Conservation (phyloP, 2,329 filamentous ascomycete genomes). For the Fusarium sp. region DNA sequence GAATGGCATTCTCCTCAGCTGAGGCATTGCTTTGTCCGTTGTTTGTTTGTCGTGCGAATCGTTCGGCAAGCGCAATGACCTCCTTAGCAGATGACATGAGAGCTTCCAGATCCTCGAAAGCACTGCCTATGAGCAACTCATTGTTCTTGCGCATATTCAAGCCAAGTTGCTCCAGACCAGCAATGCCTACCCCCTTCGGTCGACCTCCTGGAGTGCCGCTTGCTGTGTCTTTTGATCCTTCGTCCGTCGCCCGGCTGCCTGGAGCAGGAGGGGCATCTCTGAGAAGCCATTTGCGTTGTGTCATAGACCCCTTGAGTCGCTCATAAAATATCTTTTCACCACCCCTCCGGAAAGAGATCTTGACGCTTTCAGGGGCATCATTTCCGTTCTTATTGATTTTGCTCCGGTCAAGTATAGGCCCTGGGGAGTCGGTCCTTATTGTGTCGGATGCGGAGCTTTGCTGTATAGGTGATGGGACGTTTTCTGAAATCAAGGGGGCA, state of each 20-base stretch:
- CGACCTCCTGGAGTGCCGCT: slow-evolving; percentile 45
- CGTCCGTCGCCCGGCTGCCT: slow-evolving; percentile 55
- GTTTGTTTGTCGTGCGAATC: slow-evolving; percentile 77
- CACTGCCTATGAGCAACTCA: slow-evolving; percentile 89
- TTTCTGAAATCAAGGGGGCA: slow-evolving; percentile 73
- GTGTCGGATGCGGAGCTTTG: slow-evolving; percentile 52
- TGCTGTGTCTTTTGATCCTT: slow-evolving; percentile 47
- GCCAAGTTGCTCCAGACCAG: slow-evolving; percentile 87
- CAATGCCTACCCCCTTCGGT: slow-evolving; percentile 83
- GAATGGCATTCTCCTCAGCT: slow-evolving; percentile 77
- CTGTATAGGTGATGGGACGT: slow-evolving; percentile 49
- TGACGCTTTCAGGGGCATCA: slow-evolving; percentile 80
- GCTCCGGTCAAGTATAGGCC: slow-evolving; percentile 68
- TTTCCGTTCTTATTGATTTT: slow-evolving; percentile 48
- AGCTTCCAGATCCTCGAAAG: slow-evolving; percentile 95
- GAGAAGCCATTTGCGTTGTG: slow-evolving; percentile 95
- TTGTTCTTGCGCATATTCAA: slow-evolving; percentile 91
- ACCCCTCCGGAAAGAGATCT: slow-evolving; percentile 89
- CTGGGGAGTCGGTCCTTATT: slow-evolving; percentile 78
- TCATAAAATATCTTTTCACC: slow-evolving; percentile 93
- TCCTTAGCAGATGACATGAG: slow-evolving; percentile 98
- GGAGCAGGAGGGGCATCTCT: slow-evolving; percentile 91
- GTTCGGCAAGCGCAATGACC: slow-evolving; percentile 91
- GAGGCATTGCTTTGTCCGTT: slow-evolving; percentile 68
- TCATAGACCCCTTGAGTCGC: slow-evolving; percentile 84